Evolutionary conservation across 331 rosid species (phyloP), one percentile per base, ranked within the genome.

Genomic region (Acacia concinna): DNA sequence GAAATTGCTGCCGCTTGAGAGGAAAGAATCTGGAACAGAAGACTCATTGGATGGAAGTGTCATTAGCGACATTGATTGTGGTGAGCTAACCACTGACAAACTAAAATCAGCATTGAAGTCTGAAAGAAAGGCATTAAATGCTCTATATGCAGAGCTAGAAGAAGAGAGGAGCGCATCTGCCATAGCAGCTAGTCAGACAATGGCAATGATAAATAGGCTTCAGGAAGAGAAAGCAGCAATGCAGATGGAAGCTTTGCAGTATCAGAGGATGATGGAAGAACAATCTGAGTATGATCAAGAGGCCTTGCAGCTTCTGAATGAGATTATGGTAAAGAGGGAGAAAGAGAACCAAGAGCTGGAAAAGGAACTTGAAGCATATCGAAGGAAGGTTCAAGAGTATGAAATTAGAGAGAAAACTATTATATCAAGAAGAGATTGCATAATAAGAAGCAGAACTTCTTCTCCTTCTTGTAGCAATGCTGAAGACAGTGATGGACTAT

Each of bases 191-290:
- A 93, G 89, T 81, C 99, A 96, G 69, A 93, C 99, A 68, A 93
- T 96, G 99, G 98, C 98, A 23, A 93, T 96, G 99, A 96, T 96
- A 75, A 96, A 93, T 82, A 85, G 98, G 91, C 90, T 93, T 67
- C 99, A 96, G 78, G 99, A 96, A 89, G 99, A 96, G 86, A 96
- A 90, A 74, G 97, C 99, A 1, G 92, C 96, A 14, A 89, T 96
- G 97, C 99, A 96, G 87, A 96, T 96, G 98, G 99, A 96, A 77
- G 99, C 99, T 60, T 89, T 93, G 85, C 99, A 96, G 81, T 96
- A 96, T 79, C 98, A 93, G 60, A 86, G 99, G 86, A 91, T 96
- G 97, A 96, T 93, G 99, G 99, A 96, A 25, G 99, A 96, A 80
- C 99, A 93, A 85, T 91, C 99, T 11, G 99, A 96, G 85, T 93